phyloP scores from a whole-genome alignment of 768 basidiomycete genomes.

The Mycena latifolia region DNA sequence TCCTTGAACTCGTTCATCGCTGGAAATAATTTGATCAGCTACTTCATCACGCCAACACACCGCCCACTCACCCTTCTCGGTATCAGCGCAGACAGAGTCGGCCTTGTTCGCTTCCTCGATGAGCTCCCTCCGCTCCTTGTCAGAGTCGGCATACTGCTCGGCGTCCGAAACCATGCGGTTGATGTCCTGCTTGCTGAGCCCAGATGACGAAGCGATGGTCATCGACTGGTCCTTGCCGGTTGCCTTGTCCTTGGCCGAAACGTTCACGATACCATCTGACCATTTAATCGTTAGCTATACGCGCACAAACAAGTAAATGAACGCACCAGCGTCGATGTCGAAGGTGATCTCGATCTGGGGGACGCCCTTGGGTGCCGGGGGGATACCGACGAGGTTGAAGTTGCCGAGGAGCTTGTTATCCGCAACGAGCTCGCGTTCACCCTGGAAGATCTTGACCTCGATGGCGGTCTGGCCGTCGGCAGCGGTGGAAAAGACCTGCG shows the following conservation, averaged over 20 bases:
- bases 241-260: slow-evolving; percentile 95
- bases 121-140: slow-evolving; percentile 87
- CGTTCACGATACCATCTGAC: slow-evolving; percentile 95
- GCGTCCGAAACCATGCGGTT: slow-evolving; percentile 97
- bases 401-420: slow-evolving; percentile 99
- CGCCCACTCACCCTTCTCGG: slow-evolving; percentile 84
- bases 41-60: neutral
- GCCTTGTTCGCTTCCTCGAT: slow-evolving; percentile 99
- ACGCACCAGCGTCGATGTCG: slow-evolving; percentile 94
- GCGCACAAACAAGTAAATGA: neutral
- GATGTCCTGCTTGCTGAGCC: slow-evolving; percentile 96
- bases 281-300: slow-evolving; percentile 22
- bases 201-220: slow-evolving; percentile 98
- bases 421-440: slow-evolving; percentile 97
- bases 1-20: slow-evolving; percentile 99
- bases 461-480: slow-evolving; percentile 99
- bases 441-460: slow-evolving; percentile 99
- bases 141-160: slow-evolving; percentile 93
- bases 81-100: slow-evolving; percentile 93
- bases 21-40: slow-evolving; percentile 42
- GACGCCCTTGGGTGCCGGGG: slow-evolving; percentile 86
- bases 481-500: slow-evolving; percentile 98
- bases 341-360: slow-evolving; percentile 93
- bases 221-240: slow-evolving; percentile 92
- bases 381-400: slow-evolving; percentile 99